phyloP scores from a whole-genome alignment of 306 rosid genomes.

The Castanopsis chinensis region DNA sequence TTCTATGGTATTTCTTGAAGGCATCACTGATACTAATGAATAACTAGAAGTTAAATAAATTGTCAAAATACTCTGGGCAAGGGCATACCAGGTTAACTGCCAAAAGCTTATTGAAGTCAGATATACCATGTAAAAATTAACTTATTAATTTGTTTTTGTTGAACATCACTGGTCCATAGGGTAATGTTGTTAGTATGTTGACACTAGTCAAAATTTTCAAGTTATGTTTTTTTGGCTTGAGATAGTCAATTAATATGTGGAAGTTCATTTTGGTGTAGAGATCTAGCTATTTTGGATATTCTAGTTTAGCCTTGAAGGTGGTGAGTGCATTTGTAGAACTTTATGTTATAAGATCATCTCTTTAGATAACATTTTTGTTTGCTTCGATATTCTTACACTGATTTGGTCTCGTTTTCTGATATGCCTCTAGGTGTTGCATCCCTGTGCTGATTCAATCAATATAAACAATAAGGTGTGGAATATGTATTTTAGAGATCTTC shows the following conservation, averaged over 20 bases:
- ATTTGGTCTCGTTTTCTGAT: conserved; percentile 17
- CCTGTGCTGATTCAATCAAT: conserved; percentile 45
- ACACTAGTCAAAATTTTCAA: neutral
- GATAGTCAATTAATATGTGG: neutral
- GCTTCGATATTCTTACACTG: conserved; percentile 1
- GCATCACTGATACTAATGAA: too few species aligned
- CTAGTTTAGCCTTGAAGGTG: neutral
- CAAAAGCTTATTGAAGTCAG: too few species aligned
- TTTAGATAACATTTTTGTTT: conserved; percentile 13
- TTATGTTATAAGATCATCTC: neutral
- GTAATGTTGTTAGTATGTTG: neutral
- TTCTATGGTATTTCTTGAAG: too few species aligned
- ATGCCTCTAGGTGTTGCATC: conserved; percentile 52
- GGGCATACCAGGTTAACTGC: too few species aligned
- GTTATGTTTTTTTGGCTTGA: neutral
- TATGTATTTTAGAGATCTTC: conserved; percentile 49
- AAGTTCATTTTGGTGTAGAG: neutral
- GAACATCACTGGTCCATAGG: neutral
- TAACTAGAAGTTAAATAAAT: too few species aligned
- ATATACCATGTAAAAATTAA: neutral
- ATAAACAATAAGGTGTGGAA: conserved; percentile 48
- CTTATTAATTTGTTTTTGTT: neutral
- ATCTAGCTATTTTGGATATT: neutral
- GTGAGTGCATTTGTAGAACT: neutral
- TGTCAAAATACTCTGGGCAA: too few species aligned